Evolutionary conservation across 345 rosid genomes (phyloP).

Genomic region (Dipteronia dyeriana): DNA sequence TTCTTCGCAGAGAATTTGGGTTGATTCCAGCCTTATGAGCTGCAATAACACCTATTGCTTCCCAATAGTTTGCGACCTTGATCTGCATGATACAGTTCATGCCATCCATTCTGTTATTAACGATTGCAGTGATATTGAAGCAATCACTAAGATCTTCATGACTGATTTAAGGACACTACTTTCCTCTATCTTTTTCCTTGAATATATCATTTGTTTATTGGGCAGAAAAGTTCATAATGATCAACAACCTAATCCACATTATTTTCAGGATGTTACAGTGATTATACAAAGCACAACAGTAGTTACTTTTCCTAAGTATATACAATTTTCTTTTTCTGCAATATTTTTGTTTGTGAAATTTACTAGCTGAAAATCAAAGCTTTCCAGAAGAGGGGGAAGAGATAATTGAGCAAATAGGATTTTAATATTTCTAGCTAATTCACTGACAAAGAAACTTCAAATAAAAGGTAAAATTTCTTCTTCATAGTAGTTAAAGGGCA

Average conservation of each 20-base stretch:
- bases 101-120: not conserved
- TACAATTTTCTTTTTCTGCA: not conserved
- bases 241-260: not conserved
- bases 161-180: not conserved
- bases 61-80: constrained; percentile 66
- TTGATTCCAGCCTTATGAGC: constrained; percentile 64
- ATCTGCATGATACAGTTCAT: constrained; percentile 40
- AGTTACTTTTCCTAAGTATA: not conserved
- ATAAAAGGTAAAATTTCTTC: not conserved
- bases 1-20: constrained; percentile 51
- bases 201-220: not conserved
- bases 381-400: not conserved
- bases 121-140: not conserved
- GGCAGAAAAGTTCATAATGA: not conserved
- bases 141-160: not conserved
- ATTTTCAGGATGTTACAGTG: not conserved
- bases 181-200: not conserved
- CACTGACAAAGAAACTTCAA: not conserved
- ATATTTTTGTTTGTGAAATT: not conserved
- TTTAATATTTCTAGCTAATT: not conserved
- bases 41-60: constrained; percentile 67
- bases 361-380: not conserved
- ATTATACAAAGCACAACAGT: not conserved
- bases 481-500: not conserved
- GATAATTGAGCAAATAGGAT: not conserved